Base-by-base conservation (phyloP, 768 basidiomycete species). In the Tulasnella sp. region DNA sequence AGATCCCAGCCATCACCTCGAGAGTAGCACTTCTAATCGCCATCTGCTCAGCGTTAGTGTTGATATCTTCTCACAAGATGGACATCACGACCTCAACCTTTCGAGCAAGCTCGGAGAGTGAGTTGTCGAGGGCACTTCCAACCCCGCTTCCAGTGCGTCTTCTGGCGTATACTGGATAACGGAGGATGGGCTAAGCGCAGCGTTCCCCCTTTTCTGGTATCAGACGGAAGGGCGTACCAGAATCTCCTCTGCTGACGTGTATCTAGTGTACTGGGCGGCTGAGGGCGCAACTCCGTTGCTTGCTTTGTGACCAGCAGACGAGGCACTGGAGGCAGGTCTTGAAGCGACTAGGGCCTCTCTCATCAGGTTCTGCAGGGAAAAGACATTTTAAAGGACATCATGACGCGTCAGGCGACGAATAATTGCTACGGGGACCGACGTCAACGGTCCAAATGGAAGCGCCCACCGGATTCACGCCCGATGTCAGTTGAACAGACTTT, bases 61-160 rank as follows among this genome's bases (percentile, higher is more conserved):
- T 75, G 62, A 71, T 44, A 71, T 86, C 88, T 83, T 91, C 90
- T 90, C 91, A 91, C 12, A 92, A 87, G 12, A 91, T 88, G 16
- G 90, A 86, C 78, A 92, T 81, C 82, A 87, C 89, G 81, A 91
- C 89, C 84, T 89, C 89, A 68, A 89, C 83, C 88, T 90, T 91
- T 83, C 89, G 83, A 0, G 91, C 90, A 27, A 92, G 87, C 68
- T 88, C 85, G 19, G 83, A 85, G 77, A 91, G 85, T 1, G 88
- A 85, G 2, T 83, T 84, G 36, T 88, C 85, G 68, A 92, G 86
- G 4, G 88, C 87, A 27, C 86, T 84, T 3, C 90, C 90, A 72
- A 91, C 86, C 76, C 76, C 4, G 76, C n/a, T 21, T 56, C n/a
- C 44, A 77, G 31, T 21, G 76, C 76, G 10, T 16, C 76, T 40